Base-by-base conservation (phyloP, 2,329 filamentous ascomycete genomes). In the Talaromyces sp. region DNA sequence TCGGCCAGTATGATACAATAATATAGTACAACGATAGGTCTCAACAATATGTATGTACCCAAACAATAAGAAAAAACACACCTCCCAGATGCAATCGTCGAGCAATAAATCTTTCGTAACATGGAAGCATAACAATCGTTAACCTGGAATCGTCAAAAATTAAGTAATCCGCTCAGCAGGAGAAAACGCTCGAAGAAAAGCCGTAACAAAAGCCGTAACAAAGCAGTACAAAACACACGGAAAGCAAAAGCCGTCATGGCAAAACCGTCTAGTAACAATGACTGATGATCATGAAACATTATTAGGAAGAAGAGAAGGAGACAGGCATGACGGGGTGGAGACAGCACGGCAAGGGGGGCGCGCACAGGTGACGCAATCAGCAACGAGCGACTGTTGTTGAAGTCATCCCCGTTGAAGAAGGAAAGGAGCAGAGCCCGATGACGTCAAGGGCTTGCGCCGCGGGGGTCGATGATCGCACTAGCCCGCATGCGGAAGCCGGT, bases 391-490 rank as follows among this genome's bases (percentile, higher is more conserved):
- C 17, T 24, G 13, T 8, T 2, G 14, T 38, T 38, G 53, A 55
- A 35, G 53, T 55, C 53, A 55, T 54, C 26, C n/a, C 19, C 53
- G 24, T 31, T 31, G 41, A 58, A 57, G 50, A 35, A 58, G 51
- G 58, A 59, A 55, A 38, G 26, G 46, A 57, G 41, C 43, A 49
- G 50, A 49, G 13, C 35, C 17, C 29, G 54, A 53, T 62, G 60
- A 62, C 60, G 60, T 62, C 60, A 43, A 62, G 41, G 60, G 60
- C 60, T 62, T 55, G 43, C 26, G 49, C 31, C 19, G 35, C 11
- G 31, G n/a, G 31, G 7, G 53, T 43, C 19, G 26, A n/a, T 55
- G 29, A 31, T 35, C 14, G 31, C 19, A 19, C 49, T 54, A 58
- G 19, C 19, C 31, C 29, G 11, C 14, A 27, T 57, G 19, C 29